These are phyloP conservation scores for Pogostemon cablin DNA, from an alignment of 257 asterid species.

Conservation along the genomic window DNA sequence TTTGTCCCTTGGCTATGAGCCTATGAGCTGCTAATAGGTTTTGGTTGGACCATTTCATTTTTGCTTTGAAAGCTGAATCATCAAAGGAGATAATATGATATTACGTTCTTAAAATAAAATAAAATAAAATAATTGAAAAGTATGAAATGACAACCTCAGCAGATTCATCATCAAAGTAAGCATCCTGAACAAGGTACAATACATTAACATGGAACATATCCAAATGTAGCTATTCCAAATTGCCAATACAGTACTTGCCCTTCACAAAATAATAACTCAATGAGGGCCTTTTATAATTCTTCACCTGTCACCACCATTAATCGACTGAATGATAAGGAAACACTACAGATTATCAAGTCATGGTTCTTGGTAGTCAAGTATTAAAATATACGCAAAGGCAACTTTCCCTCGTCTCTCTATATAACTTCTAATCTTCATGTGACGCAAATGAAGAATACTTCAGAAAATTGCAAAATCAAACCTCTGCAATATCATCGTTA, in stretches of 20 bases:
- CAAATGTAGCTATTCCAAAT: neutral
- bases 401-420: conserved; percentile 15
- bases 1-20: too few relatives aligned
- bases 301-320: too few relatives aligned
- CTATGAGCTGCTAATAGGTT: too few relatives aligned
- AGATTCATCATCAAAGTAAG: conserved; percentile 65
- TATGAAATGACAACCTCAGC: conserved; percentile 64
- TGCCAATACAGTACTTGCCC: neutral
- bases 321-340: neutral
- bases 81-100: too few relatives aligned
- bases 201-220: conserved; percentile 20
- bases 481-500: conserved; percentile 80
- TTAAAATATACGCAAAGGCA: conserved; percentile 49
- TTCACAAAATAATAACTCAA: too few relatives aligned
- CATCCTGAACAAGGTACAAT: conserved; percentile 50
- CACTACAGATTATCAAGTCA: conserved; percentile 14
- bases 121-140: too few relatives aligned
- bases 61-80: too few relatives aligned
- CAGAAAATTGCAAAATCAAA: conserved; percentile 39
- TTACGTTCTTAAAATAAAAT: too few relatives aligned
- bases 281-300: too few relatives aligned
- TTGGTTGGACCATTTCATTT: too few relatives aligned
- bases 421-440: too few relatives aligned
- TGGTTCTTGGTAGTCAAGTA: conserved; percentile 12
- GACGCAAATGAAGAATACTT: conserved; percentile 26